Evolutionary conservation across 805 yeast genomes (phyloP).

Genomic region (Schwanniomyces vanrijiae): DNA sequence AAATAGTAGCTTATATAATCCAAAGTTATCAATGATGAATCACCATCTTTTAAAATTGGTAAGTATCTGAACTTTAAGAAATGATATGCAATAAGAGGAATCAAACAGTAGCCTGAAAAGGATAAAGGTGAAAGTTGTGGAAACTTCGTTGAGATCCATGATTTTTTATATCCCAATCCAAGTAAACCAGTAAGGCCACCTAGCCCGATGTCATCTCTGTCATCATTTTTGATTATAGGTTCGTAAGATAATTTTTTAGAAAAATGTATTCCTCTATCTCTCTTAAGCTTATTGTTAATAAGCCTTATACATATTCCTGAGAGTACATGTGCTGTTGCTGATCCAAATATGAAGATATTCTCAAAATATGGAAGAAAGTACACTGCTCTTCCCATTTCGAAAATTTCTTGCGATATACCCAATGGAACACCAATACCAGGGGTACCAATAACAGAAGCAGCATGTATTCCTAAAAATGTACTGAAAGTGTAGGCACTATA

Average conservation of each 20-base stretch:
- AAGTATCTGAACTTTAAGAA: conserved; percentile 44
- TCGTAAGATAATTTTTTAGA: conserved; percentile 4
- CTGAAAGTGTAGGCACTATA: conserved; percentile 61
- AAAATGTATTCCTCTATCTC: not conserved
- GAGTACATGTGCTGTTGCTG: conserved; percentile 48
- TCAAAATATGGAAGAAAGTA: conserved; percentile 54
- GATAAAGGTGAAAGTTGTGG: conserved; percentile 56
- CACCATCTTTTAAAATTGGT: conserved; percentile 63
- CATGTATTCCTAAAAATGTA: conserved; percentile 58
- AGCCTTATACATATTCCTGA: conserved; percentile 52
- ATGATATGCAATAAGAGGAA: conserved; percentile 49
- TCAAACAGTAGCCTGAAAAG: conserved; percentile 57
- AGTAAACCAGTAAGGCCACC: conserved; percentile 59
- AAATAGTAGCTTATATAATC: conserved; percentile 48
- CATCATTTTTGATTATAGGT: conserved; percentile 27
- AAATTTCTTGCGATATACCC: conserved; percentile 48
- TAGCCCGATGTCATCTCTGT: conserved; percentile 53
- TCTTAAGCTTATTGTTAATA: conserved; percentile 25
- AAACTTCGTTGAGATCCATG: conserved; percentile 41
- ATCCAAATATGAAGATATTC: conserved; percentile 44
- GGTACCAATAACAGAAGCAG: conserved; percentile 50
- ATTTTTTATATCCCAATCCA: conserved; percentile 54
- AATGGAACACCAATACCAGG: conserved; percentile 48
- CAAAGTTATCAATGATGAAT: conserved; percentile 55
- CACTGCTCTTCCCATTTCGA: conserved; percentile 60